These are phyloP conservation scores for Phytophthora cactorum DNA, from an alignment of 352 stramenopile species.

Conservation along the genomic window DNA sequence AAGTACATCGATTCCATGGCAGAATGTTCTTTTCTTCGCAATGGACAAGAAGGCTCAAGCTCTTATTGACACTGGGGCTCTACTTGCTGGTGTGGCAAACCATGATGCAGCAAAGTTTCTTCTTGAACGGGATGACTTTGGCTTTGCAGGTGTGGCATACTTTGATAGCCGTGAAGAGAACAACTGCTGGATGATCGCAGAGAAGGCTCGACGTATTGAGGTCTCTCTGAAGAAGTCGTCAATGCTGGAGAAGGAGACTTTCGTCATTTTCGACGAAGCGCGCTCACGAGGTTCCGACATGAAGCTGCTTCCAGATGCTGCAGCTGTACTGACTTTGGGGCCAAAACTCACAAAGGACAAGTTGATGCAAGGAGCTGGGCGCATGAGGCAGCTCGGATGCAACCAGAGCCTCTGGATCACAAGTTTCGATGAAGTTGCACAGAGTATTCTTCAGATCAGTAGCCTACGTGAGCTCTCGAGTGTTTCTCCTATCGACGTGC, in stretches of 20 bases:
- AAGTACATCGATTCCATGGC: slow-evolving; percentile 38
- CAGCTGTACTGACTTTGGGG: slow-evolving; percentile 85
- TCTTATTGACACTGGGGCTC: slow-evolving; percentile 86
- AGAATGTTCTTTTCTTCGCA: slow-evolving; percentile 48
- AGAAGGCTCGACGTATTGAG: slow-evolving; percentile 54
- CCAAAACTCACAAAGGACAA: slow-evolving; percentile 90
- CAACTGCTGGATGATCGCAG: slow-evolving; percentile 83
- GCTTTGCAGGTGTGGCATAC: slow-evolving; percentile 77
- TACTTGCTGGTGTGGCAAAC: slow-evolving; percentile 75
- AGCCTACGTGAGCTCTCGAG: not conserved
- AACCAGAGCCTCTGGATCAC: slow-evolving; percentile 76
- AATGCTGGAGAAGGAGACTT: slow-evolving; percentile 83
- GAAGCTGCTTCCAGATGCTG: slow-evolving; percentile 73
- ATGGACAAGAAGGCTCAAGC: slow-evolving; percentile 54
- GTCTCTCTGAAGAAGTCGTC: slow-evolving; percentile 64
- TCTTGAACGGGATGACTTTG: slow-evolving; percentile 32
- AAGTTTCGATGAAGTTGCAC: slow-evolving; percentile 71
- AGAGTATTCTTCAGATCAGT: slow-evolving; percentile 41
- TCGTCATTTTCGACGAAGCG: slow-evolving; percentile 93
- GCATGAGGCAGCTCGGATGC: slow-evolving; percentile 81
- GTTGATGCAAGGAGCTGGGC: slow-evolving; percentile 81
- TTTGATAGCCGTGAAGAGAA: slow-evolving; percentile 64
- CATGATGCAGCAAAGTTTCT: slow-evolving; percentile 61
- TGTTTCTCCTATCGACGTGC: slow-evolving; percentile 52
- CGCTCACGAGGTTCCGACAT: slow-evolving; percentile 89